Base-by-base conservation (phyloP, 2,329 filamentous ascomycete genomes). In the Mycosphaerelloides madeirae region DNA sequence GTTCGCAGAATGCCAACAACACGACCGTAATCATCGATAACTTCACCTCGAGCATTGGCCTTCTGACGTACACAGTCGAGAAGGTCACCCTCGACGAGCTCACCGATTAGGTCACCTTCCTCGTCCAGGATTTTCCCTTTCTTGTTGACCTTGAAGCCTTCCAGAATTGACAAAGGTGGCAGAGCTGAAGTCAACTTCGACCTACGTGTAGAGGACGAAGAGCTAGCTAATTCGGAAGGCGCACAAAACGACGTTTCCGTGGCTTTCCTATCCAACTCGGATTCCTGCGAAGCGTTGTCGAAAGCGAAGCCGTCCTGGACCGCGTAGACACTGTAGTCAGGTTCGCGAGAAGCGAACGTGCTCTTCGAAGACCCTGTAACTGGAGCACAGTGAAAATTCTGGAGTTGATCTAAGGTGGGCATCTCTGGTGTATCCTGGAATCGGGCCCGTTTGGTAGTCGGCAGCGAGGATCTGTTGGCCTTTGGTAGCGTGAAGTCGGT, bases 131-230 rank as follows among this genome's bases (percentile, higher is more conserved):
- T 65, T 53, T 69, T 69, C 56, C 71, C 71, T 56, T 74, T 75
- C 65, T 75, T 77, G 62, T 77, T 77, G 57, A 77, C 72, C 59
- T 76, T 77, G 38, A 73, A 65, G 38, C 74, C 71, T 56, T 77
- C 65, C 32, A 75, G 47, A 48, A 70, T 69, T 11, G 65, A 65
- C 5, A 72, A 60, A 32, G 68, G 65, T 38, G 68, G 68, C 4
- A 65, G 18, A 12, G 14, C 19, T 7, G 11, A 16, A 9, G 22
- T 9, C 9, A 9, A 25, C 22, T 9, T 25, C 9, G 22, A 25
- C 22, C 22, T 25, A 25, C 22, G 22, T 9, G 9, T 25, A 9
- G 22, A 25, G 6, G 31, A 19, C 15, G 22, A 16, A 16, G 25
- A 37, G 34, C 18, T 7, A 37, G 13, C 13, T 37, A n/a, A 6